Percentiles rank a stretch among this genome's conserved stretches.
Conservation (phyloP, 805 yeast genomes). For the Myxozyma geophila region DNA sequence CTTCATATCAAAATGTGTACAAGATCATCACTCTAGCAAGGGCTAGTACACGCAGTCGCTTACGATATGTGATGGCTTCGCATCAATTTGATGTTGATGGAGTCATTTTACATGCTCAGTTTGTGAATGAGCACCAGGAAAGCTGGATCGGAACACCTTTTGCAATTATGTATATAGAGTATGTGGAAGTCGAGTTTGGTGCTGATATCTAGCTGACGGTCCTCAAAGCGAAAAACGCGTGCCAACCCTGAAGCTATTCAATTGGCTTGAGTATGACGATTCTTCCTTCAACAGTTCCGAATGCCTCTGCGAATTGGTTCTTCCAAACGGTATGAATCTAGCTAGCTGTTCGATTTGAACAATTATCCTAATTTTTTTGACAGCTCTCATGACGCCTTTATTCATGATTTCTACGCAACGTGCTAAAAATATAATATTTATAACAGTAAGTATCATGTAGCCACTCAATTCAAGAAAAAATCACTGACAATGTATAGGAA, state of each 20-base stretch:
- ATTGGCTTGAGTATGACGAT: background rate
- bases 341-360: background rate
- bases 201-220: background rate
- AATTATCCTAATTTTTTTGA: background rate
- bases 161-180: conserved; percentile 16
- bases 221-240: background rate
- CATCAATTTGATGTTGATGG: conserved; percentile 29
- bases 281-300: background rate
- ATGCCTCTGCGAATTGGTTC: background rate
- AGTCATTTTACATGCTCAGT: conserved; percentile 26
- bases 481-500: background rate
- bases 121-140: conserved; percentile 1
- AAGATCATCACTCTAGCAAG: conserved; percentile 14
- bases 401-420: conserved; percentile 21
- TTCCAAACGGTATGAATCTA: background rate
- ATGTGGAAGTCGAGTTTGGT: background rate
- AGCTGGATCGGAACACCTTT: background rate
- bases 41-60: background rate
- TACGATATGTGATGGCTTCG: conserved; percentile 12
- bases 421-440: conserved; percentile 13
- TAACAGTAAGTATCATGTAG: conserved; percentile 8
- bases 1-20: conserved; percentile 24
- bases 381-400: conserved; percentile 10
- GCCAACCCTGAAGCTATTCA: background rate
- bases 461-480: background rate